A percentile compares a stretch with the other conserved stretches of the same genome.
phyloP scores from a whole-genome alignment of 768 basidiomycete species.

The Agaricus sinodeliciosus region DNA sequence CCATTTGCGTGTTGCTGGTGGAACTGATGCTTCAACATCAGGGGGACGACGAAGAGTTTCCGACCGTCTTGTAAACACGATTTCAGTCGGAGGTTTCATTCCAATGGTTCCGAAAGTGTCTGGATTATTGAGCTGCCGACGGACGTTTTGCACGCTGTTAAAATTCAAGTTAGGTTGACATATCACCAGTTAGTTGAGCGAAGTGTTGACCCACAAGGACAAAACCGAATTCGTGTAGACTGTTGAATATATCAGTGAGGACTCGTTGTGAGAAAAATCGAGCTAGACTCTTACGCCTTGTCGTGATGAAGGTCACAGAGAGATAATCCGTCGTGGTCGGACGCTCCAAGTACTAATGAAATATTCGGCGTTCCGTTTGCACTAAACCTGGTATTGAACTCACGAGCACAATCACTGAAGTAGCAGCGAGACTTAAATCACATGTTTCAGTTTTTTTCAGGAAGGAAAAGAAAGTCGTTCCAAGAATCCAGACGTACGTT shows the following conservation, averaged over 20 bases:
- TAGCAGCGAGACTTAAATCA: slow-evolving; percentile 20
- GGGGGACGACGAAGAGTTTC: background rate
- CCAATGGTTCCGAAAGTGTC: background rate
- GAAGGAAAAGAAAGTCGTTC: background rate
- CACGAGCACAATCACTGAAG: slow-evolving; percentile 23
- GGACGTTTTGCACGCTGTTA: background rate
- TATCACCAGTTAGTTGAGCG: background rate
- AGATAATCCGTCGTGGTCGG: slow-evolving; percentile 24
- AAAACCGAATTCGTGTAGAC: slow-evolving; percentile 18
- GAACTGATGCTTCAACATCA: too few relatives aligned
- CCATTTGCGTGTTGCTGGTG: too few relatives aligned
- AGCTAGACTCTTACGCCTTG: slow-evolving; percentile 18
- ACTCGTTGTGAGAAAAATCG: background rate
- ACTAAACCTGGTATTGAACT: background rate
- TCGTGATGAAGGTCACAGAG: slow-evolving; percentile 24
- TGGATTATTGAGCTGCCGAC: background rate
- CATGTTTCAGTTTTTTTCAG: background rate
- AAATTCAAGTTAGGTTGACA: background rate
- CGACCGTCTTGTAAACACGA: background rate
- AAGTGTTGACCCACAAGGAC: slow-evolving; percentile 11
- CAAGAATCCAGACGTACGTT: slow-evolving; percentile 18
- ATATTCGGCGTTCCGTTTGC: background rate
- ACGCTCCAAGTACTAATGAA: slow-evolving; percentile 21
- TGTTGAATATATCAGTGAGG: background rate
- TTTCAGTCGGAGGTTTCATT: background rate